A percentile compares a stretch with the other conserved stretches of the same genome.
Evolutionary conservation across 2,329 filamentous ascomycete genomes (phyloP).

Genomic region (Fusarium irregulare): DNA sequence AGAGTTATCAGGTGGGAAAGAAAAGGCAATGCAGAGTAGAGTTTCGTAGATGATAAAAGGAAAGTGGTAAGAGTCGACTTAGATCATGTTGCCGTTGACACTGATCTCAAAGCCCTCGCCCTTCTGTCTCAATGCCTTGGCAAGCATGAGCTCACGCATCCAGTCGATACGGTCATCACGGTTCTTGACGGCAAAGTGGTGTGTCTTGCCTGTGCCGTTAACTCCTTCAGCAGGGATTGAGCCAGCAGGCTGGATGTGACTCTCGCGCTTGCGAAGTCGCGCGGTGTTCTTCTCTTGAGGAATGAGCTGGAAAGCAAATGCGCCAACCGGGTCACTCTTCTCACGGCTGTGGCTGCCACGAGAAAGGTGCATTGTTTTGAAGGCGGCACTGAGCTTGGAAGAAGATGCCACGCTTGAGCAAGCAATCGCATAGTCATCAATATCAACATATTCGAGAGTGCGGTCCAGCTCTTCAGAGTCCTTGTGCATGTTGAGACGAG

Average conservation of each 20-base stretch:
- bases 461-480: conserved; percentile 63
- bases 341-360: conserved; percentile 60
- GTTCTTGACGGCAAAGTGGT: conserved; percentile 91
- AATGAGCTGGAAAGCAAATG: conserved; percentile 88
- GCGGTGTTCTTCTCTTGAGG: conserved; percentile 71
- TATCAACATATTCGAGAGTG: conserved; percentile 83
- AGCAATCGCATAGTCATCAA: conserved; percentile 88
- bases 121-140: conserved; percentile 87
- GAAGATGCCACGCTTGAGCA: conserved; percentile 81
- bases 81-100: conserved; percentile 83
- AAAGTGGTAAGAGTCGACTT: conserved; percentile 18
- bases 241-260: conserved; percentile 53
- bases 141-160: conserved; percentile 94
- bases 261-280: conserved; percentile 66
- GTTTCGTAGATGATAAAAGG: conserved; percentile 9
- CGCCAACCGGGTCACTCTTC: conserved; percentile 69
- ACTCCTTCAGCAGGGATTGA: conserved; percentile 56
- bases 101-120: conserved; percentile 84
- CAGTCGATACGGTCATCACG: conserved; percentile 95
- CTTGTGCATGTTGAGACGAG: conserved; percentile 80
- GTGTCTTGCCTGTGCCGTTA: conserved; percentile 80
- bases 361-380: conserved; percentile 80
- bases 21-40: conserved; percentile 19
- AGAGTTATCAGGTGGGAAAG: conserved; percentile 4
- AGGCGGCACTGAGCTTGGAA: conserved; percentile 86